Evolutionary conservation across 2,329 filamentous ascomycete genomes (phyloP).

Genomic region (Fusarium sp.): DNA sequence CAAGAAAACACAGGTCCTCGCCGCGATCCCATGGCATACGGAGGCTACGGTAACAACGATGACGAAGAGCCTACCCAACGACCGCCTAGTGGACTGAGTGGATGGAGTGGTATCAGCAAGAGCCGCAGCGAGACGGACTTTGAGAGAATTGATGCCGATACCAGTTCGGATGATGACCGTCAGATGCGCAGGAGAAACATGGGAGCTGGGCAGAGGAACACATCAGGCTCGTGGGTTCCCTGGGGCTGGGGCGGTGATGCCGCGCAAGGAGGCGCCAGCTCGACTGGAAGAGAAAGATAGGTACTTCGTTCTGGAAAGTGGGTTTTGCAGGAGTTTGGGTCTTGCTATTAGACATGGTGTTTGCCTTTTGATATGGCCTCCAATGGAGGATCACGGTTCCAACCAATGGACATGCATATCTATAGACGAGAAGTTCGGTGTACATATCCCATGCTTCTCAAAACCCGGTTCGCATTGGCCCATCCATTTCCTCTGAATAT

Average conservation of each 20-base stretch:
- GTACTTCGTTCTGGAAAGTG: conserved; percentile 31
- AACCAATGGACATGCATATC: conserved; percentile 22
- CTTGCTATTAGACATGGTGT: conserved; percentile 29
- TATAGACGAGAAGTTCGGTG: conserved; percentile 22
- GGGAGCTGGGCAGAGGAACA: conserved; percentile 35
- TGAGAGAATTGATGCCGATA: conserved; percentile 85
- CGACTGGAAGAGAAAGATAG: conserved; percentile 55
- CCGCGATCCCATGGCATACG: conserved; percentile 40
- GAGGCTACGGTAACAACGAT: conserved; percentile 45
- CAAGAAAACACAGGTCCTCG: conserved; percentile 38
- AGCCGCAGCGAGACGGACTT: conserved; percentile 90
- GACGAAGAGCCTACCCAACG: conserved; percentile 54
- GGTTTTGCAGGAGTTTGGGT: conserved; percentile 47
- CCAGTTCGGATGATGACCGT: conserved; percentile 66
- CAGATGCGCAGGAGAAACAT: conserved; percentile 50
- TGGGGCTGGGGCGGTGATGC: conserved; percentile 57
- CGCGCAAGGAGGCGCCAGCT: conserved; percentile 41
- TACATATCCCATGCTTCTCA: conserved; percentile 11
- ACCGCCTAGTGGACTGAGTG: conserved; percentile 60
- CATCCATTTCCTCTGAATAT: conserved; percentile 5
- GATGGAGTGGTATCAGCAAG: conserved; percentile 73
- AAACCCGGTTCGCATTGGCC: neutral
- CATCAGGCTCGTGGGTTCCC: conserved; percentile 60
- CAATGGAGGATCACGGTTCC: neutral
- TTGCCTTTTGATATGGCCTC: conserved; percentile 26